Evolutionary conservation across 139 green algal species (phyloP), one percentile per base, ranked within the genome.

Genomic region (Yamagishiella unicocca): DNA sequence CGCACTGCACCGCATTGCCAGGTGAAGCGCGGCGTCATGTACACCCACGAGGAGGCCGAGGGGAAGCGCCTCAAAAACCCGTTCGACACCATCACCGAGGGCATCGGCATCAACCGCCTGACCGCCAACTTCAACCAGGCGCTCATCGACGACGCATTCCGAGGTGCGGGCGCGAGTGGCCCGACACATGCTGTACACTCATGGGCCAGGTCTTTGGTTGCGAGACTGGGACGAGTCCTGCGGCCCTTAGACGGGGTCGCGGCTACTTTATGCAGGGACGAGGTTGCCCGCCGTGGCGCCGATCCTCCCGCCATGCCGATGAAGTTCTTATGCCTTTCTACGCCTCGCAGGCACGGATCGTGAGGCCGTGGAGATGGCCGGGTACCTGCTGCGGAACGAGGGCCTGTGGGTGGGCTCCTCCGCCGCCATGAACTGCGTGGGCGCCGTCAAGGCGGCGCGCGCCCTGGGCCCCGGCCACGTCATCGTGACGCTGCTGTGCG

Each of bases 51-150:
- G 35, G 97, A 99, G 87, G 96, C 96, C 27, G 97, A 99, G 90
- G 97, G 97, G n/a, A 96, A 92, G 85, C 93, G 97, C 35, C 87
- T 98, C 43, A 62, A 71, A 7, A 96, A 99, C 83, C 97, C 97
- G 0, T 98, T 96, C 83, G 97, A 99, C 94, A 99, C 97, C 37
- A 97, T 96, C 82, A 95, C 93, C 0, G 92, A 97, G 90, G 96
- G 97, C 71, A 94, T 99, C 3, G 97, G 97, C 58, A 94, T 99
- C 89, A 99, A 99, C 91, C 93, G 97, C 21, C 84, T 98, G 22
- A 99, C 97, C 0, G 64, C 70, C 10, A 99, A 99, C 92, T 99
- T 99, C 90, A 68, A 77, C 19, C 71, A 71, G 27, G 96, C 95
- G 71, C 71, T 64, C 38, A 78, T 95, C 0, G 96, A 98, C 87